Conservation (phyloP, 2,329 filamentous ascomycete genomes). For the Westerdykella sp. region DNA sequence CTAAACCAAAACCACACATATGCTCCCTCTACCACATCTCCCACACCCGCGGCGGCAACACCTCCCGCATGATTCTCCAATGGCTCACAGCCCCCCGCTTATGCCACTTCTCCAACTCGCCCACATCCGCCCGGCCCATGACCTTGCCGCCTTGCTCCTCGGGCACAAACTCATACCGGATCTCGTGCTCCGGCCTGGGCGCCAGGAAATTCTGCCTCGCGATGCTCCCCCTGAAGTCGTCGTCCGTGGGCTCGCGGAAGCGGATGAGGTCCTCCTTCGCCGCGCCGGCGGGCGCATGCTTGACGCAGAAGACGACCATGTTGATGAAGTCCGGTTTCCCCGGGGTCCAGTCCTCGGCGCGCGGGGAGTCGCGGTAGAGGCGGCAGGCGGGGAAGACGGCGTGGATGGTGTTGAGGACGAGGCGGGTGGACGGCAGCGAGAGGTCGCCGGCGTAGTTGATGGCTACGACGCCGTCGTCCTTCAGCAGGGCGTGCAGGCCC, state of each 20-base stretch:
- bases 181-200: slow-evolving; percentile 64
- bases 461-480: slow-evolving; percentile 73
- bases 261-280: slow-evolving; percentile 41
- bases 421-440: slow-evolving; percentile 63
- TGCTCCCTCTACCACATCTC: slow-evolving; percentile 63
- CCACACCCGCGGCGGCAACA: slow-evolving; percentile 75
- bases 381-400: slow-evolving; percentile 83
- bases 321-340: slow-evolving; percentile 71
- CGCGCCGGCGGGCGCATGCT: slow-evolving; percentile 35
- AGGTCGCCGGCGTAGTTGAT: slow-evolving; percentile 97
- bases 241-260: slow-evolving; percentile 60
- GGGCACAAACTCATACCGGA: slow-evolving; percentile 27
- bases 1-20: background rate
- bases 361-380: slow-evolving; percentile 73
- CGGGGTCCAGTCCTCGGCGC: slow-evolving; percentile 38
- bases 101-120: slow-evolving; percentile 64
- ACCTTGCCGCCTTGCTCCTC: slow-evolving; percentile 44
- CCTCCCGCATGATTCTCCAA: slow-evolving; percentile 85
- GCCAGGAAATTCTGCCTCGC: slow-evolving; percentile 64
- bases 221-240: slow-evolving; percentile 67
- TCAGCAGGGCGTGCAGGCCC: slow-evolving; percentile 64
- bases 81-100: slow-evolving; percentile 72
- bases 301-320: slow-evolving; percentile 91
- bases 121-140: slow-evolving; percentile 58
- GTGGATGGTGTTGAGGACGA: slow-evolving; percentile 76